Evolutionary conservation across 2,329 filamentous ascomycete species (phyloP), one percentile per base, ranked within the genome.

Genomic region (Stagonosporopsis rhizophila): DNA sequence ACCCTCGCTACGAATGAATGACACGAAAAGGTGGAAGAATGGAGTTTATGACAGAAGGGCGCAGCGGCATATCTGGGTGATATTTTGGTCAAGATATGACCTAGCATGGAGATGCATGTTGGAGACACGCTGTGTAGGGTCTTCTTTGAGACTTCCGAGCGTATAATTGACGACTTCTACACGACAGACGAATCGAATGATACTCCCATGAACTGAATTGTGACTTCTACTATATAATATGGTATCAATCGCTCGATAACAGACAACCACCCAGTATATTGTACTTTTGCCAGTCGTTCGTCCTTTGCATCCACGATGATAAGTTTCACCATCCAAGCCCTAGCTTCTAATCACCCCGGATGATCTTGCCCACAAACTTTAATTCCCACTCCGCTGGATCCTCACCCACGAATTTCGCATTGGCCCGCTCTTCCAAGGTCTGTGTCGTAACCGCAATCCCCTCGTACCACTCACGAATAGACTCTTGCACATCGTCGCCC

Each of bases 341-440:
- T 46, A 8, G 1, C 9, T 34, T 12, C 60, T 52, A 69, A 39
- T 69, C 65, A 0, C 66, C 66, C 25, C 66, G 51, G 7, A 76
- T 71, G 39, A 76, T 74, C 58, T 76, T 76, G 1, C 70, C 63
- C n/a, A 72, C 62, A 59, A 67, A 75, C 54, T 74, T 75, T 40
- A 74, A 41, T 52, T 76, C 74, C 75, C 75, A 77, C 49, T 77
- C 75, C 32, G 58, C 58, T 4, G 70, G 62, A 42, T 72, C 66
- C 22, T 66, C 60, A 6, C 74, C 75, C 9, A 62, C 50, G 38
- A 74, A 76, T 7, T 60, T 52, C 7, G 71, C 70, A 46, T 67
- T 68, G 2, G 64, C 59, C 30, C 68, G 49, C 45, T 74, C 70
- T n/a, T 68, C 67, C 4, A 77, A 52, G 32, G 61, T 46, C 25